These are phyloP conservation scores for Aspergillus alliaceus DNA, from an alignment of 2,329 filamentous ascomycete genomes.

Conservation along the genomic window DNA sequence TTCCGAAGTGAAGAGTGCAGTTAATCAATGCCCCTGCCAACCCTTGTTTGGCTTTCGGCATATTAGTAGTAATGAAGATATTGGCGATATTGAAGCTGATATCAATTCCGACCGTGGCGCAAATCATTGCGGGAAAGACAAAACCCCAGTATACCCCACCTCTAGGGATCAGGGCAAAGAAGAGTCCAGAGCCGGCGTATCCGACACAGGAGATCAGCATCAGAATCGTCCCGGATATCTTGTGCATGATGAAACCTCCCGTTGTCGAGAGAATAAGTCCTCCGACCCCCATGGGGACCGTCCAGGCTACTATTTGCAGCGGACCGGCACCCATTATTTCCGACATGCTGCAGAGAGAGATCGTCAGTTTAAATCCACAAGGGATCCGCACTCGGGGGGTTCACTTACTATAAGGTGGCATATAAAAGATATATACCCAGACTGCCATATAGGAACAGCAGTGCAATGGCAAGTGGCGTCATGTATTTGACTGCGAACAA, in stretches of 20 bases:
- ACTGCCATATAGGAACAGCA: slow-evolving; percentile 68
- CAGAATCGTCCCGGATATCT: slow-evolving; percentile 62
- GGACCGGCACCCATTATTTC: slow-evolving; percentile 60
- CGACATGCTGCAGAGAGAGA: slow-evolving; percentile 54
- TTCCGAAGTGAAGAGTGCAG: slow-evolving; percentile 68
- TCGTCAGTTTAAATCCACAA: too few species aligned
- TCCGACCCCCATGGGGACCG: slow-evolving; percentile 65
- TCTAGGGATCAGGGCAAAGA: slow-evolving; percentile 65
- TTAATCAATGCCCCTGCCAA: slow-evolving; percentile 72
- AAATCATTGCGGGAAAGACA: slow-evolving; percentile 63
- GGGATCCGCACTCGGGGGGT: too few species aligned
- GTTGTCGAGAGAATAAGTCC: slow-evolving; percentile 64
- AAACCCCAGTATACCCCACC: slow-evolving; percentile 68
- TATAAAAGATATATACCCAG: slow-evolving; percentile 71
- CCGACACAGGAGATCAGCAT: slow-evolving; percentile 62
- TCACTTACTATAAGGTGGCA: slow-evolving; percentile 63
- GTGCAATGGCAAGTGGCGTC: slow-evolving; percentile 59
- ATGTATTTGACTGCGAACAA: slow-evolving; percentile 71
- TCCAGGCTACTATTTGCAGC: slow-evolving; percentile 68
- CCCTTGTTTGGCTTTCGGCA: slow-evolving; percentile 67
- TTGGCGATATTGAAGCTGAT: slow-evolving; percentile 74
- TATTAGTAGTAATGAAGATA: slow-evolving; percentile 72
- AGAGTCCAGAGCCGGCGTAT: slow-evolving; percentile 57
- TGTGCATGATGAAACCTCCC: slow-evolving; percentile 67
- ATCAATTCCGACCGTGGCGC: slow-evolving; percentile 71